These are phyloP conservation scores for Fraxinus angustifolia DNA, from an alignment of 305 asterid species.

Conservation along the genomic window DNA sequence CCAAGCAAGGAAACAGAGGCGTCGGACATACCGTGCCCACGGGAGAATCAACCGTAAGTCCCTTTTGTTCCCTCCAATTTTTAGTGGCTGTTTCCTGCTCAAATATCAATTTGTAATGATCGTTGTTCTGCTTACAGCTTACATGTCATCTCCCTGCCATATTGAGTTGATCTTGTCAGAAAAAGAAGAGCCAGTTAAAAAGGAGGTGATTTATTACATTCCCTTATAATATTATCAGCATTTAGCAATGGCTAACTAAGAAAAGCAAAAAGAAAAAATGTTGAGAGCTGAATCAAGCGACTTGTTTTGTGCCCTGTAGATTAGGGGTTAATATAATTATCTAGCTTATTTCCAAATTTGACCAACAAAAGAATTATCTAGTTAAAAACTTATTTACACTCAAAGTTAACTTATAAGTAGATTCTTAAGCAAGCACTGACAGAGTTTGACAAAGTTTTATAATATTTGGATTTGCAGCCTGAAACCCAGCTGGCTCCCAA, in stretches of 20 bases:
- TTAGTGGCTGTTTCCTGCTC: background rate
- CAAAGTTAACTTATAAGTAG: background rate
- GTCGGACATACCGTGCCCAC: constrained; percentile 79
- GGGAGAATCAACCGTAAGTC: constrained; percentile 74
- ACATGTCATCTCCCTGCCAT: constrained; percentile 83
- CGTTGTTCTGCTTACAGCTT: constrained; percentile 37
- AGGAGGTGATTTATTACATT: constrained; percentile 44
- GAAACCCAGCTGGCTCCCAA: constrained; percentile 60
- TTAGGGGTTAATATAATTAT: background rate
- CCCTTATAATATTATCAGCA: background rate
- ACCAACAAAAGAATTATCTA: background rate
- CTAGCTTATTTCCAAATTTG: background rate
- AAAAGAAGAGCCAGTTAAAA: constrained; percentile 66
- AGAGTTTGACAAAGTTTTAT: background rate
- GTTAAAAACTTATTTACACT: background rate
- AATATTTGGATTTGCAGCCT: constrained; percentile 38
- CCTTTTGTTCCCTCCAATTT: background rate
- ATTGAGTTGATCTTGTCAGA: constrained; percentile 68
- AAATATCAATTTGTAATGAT: background rate
- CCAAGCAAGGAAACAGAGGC: constrained; percentile 76
- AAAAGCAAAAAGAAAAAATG: background rate
- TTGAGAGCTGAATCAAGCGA: background rate
- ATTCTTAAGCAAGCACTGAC: background rate
- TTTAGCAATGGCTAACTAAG: background rate
- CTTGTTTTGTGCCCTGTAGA: background rate